Evolutionary conservation across 768 basidiomycete genomes (phyloP).

Genomic region (Rhodotorula paludigena): DNA sequence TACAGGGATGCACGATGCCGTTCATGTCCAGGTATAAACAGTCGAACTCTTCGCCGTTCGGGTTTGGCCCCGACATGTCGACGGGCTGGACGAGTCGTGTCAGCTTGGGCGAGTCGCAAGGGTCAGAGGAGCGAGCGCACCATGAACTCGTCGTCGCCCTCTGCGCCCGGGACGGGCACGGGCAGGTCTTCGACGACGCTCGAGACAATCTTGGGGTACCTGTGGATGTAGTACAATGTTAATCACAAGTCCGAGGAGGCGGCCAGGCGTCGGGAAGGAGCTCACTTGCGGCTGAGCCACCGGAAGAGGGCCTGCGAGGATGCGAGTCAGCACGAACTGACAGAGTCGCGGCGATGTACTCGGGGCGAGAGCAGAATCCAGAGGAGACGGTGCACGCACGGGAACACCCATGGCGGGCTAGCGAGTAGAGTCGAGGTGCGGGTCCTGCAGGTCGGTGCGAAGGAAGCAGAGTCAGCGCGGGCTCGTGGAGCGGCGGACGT

Average conservation of each 20-base stretch:
- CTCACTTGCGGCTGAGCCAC: no score
- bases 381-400: not conserved
- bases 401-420: constrained; percentile 3
- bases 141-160: constrained; percentile 50
- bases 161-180: constrained; percentile 53
- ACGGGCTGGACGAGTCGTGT: constrained; percentile 53
- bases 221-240: no score
- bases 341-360: no score
- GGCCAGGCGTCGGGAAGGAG: no score
- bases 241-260: no score
- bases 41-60: constrained; percentile 94
- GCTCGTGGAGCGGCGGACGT: no score
- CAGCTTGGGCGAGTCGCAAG: no score
- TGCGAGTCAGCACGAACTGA: no score
- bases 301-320: no score
- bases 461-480: not conserved
- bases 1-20: constrained; percentile 98
- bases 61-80: constrained; percentile 74
- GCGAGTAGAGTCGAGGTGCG: no score
- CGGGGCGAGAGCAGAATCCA: no score
- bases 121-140: not conserved
- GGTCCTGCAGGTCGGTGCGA: not conserved
- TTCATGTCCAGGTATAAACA: constrained; percentile 99
- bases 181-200: constrained; percentile 75
- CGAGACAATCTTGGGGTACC: constrained; percentile 91